Evolutionary conservation across 1,139 yeast genomes (phyloP).

Genomic region (Sugiyamaella paludigena): DNA sequence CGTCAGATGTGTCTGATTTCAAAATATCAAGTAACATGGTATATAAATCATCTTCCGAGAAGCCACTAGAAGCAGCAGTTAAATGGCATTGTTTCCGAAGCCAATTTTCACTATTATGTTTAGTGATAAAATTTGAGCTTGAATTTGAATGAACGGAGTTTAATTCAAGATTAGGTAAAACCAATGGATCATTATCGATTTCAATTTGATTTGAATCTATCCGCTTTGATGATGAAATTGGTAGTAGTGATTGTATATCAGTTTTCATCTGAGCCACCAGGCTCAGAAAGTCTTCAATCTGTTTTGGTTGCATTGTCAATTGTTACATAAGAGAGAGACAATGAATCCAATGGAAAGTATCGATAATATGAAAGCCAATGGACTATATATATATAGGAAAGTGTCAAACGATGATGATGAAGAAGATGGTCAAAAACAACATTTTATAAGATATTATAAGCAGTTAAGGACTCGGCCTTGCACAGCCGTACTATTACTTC

Average conservation of each 20-base stretch:
- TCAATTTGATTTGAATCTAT: conserved; percentile 3
- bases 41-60: conserved; percentile 27
- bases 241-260: conserved; percentile 1
- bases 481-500: no score
- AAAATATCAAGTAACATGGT: conserved; percentile 32
- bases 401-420: no score
- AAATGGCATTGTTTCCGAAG: conserved; percentile 11
- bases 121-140: neutral
- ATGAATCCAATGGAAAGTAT: neutral
- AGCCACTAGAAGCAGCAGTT: conserved; percentile 6
- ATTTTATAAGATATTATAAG: no score
- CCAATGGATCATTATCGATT: conserved; percentile 25
- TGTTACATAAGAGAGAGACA: neutral
- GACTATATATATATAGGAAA: neutral
- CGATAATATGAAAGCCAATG: neutral
- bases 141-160: neutral
- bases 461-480: no score
- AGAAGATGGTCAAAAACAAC: no score
- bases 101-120: conserved; percentile 10
- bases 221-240: neutral
- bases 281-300: conserved; percentile 18
- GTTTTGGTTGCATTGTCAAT: conserved; percentile 7
- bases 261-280: conserved; percentile 18
- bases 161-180: conserved; percentile 11
- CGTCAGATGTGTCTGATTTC: conserved; percentile 46